Base-by-base conservation (phyloP, 2,329 filamentous ascomycete genomes). In the Pseudocercospora crystallina region DNA sequence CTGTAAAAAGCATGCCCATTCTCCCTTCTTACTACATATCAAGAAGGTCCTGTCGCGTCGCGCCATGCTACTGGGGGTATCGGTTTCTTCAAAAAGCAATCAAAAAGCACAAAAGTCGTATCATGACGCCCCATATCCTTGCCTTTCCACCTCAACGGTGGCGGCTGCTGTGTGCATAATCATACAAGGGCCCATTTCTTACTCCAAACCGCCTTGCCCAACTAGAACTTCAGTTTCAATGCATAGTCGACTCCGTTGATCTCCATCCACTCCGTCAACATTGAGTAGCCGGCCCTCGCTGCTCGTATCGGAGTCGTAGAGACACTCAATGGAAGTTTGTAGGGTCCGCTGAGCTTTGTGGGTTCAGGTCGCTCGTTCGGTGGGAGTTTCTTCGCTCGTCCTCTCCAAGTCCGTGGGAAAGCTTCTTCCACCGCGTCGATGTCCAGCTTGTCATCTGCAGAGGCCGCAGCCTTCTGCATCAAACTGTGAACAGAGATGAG, bases 301-400 rank as follows among this genome's bases (percentile, higher is more conserved):
- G 73, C 74, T 43, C 72, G 67, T n/a, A 76, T 60, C 0, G 75
- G 71, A 5, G 67, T 69, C 1, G 72, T 74, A 26, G 73, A 69
- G 9, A 61, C 58, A 1, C 63, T 63, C 0, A 77, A 54, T 0
- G 74, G 74, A 2, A 78, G 58, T 34, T 66, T 70, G 50, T 72
- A 76, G 0, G 68, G 69, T 0, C 69, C 69, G 15, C 43, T 53
- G 11, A 64, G 61, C 14, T 66, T 65, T 2, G 62, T 64, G 4
- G 65, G 61, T 26, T 60, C 61, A n/a, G 71, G 43, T 39, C 65
- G 69, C 35, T 73, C 69, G 5, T 38, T 35, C 38, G 50, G 39
- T 3, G 53, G 43, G 2, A 54, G 13, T 8, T 47, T 65, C 53
- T 39, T 66, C 30, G 67, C 62, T 1, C 67, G 61, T 2, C 54